Conservation (phyloP, 1,284 basidiomycete species). For the Irpex sp. region DNA sequence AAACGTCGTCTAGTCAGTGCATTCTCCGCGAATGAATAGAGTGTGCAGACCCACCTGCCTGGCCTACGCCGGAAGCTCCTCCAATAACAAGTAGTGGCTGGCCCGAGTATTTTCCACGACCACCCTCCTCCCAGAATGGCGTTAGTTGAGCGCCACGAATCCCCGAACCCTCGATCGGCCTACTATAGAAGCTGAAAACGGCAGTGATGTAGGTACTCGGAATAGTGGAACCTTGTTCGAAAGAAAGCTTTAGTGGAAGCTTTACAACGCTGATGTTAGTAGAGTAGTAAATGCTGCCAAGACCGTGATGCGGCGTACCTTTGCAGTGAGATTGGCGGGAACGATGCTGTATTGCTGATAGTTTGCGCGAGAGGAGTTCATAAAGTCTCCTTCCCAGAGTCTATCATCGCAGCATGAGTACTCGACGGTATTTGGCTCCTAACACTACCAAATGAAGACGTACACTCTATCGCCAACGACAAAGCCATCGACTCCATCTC, state of each 20-base stretch:
- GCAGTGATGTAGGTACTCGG: conserved; percentile 20
- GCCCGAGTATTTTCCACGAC: conserved; percentile 25
- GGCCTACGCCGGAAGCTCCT: conserved; percentile 35
- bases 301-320: conserved; percentile 12
- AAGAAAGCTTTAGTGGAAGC: conserved; percentile 18
- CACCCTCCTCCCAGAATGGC: conserved; percentile 17
- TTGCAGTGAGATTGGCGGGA: conserved; percentile 10
- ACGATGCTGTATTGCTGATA: conserved; percentile 23
- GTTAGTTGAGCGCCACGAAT: conserved; percentile 13
- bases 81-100: conserved; percentile 33
- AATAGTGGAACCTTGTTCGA: conserved; percentile 21
- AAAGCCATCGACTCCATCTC: conserved; percentile 46
- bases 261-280: background rate
- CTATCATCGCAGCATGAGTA: conserved; percentile 7
- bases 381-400: conserved; percentile 6
- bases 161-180: background rate
- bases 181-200: conserved; percentile 12
- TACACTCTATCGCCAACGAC: conserved; percentile 58
- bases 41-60: conserved; percentile 25
- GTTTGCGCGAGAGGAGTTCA: conserved; percentile 8
- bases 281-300: background rate
- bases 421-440: too few relatives aligned
- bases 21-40: background rate
- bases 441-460: conserved; percentile 15
- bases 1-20: conserved; percentile 29